Conservation (phyloP, 2,329 filamentous ascomycete genomes). For the Aquanectria penicillioides region DNA sequence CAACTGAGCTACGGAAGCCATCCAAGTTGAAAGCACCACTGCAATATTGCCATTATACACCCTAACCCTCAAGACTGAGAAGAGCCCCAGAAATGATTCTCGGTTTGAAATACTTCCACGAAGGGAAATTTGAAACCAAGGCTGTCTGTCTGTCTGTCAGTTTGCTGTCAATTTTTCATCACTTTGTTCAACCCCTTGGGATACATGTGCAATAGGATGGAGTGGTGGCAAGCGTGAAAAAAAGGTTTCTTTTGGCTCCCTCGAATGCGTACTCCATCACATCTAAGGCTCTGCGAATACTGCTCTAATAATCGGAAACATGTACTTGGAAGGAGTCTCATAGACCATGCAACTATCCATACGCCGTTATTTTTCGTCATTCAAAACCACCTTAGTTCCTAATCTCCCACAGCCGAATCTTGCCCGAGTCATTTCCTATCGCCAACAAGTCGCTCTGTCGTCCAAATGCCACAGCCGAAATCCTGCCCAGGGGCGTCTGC, state of each 20-base stretch:
- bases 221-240: too few species aligned
- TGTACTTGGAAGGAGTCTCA: slow-evolving; percentile 8
- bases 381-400: slow-evolving; percentile 59
- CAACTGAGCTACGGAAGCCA: slow-evolving; percentile 44
- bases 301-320: too few species aligned
- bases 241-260: too few species aligned
- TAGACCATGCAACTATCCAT: slow-evolving; percentile 20
- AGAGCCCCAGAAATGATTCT: too few species aligned
- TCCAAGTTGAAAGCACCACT: neutral
- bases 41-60: neutral
- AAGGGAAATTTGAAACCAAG: too few species aligned
- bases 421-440: slow-evolving; percentile 88
- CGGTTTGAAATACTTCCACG: too few species aligned
- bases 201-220: too few species aligned
- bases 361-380: slow-evolving; percentile 34
- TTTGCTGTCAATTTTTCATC: too few species aligned
- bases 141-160: too few species aligned
- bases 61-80: neutral
- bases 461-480: slow-evolving; percentile 78
- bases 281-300: too few species aligned
- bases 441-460: slow-evolving; percentile 76
- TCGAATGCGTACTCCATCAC: too few species aligned
- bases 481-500: slow-evolving; percentile 85
- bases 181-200: too few species aligned
- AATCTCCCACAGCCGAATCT: slow-evolving; percentile 92